Evolutionary conservation across 164 flowering plant genomes (phyloP).

Genomic region (Platanus orientalis): DNA sequence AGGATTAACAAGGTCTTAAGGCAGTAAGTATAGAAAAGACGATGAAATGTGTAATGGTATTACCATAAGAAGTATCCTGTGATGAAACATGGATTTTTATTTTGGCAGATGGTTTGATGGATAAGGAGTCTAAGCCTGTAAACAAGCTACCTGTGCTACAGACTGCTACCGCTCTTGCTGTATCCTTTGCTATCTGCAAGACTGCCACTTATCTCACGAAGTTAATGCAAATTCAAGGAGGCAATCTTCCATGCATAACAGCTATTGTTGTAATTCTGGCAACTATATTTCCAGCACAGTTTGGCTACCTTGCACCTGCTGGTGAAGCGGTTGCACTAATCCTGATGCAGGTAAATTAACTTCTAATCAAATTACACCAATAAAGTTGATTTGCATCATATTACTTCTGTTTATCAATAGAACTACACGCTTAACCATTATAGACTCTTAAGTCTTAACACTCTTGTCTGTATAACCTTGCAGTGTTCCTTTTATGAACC

Average conservation of each 20-base stretch:
- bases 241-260: conserved; percentile 62
- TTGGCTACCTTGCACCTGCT: conserved; percentile 68
- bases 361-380: background rate
- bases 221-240: conserved; percentile 49
- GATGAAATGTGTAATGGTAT: background rate
- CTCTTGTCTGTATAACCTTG: background rate
- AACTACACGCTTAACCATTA: no score
- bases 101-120: conserved; percentile 38
- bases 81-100: conserved; percentile 1
- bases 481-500: background rate
- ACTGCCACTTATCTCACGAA: conserved; percentile 36
- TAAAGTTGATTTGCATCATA: background rate
- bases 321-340: conserved; percentile 68
- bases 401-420: no score
- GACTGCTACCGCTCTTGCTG: conserved; percentile 65
- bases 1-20: background rate
- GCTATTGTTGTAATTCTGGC: conserved; percentile 67
- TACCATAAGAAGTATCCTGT: background rate
- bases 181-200: conserved; percentile 68
- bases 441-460: no score
- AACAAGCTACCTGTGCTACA: conserved; percentile 49
- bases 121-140: conserved; percentile 23
- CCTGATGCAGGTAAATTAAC: conserved; percentile 64
- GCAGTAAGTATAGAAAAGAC: background rate
- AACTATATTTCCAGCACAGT: conserved; percentile 48